phyloP scores from a whole-genome alignment of 2,329 filamentous ascomycete genomes.

The Graphiopsis chlorocephala region DNA sequence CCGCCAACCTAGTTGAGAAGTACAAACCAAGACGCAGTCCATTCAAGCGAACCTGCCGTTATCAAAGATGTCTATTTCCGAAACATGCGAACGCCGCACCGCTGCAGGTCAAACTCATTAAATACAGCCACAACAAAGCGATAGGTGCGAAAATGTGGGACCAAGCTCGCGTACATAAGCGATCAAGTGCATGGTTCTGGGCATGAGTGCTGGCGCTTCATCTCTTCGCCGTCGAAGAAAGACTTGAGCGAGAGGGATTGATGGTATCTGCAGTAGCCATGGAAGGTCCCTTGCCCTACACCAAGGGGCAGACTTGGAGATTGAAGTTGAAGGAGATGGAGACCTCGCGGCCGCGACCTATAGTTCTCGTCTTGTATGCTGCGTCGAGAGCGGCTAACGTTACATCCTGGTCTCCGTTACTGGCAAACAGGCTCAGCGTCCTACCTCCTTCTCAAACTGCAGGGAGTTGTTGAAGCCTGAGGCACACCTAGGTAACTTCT shows the following conservation, averaged over 20 bases:
- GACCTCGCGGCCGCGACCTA: background rate
- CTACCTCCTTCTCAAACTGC: too few species aligned
- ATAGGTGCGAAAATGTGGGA: background rate
- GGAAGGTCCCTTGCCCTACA: background rate
- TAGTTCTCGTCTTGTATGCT: background rate
- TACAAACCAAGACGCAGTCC: background rate
- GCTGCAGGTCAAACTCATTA: background rate
- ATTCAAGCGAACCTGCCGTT: background rate
- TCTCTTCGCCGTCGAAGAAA: background rate
- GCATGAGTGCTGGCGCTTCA: background rate
- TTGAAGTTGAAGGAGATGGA: background rate
- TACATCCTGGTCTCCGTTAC: background rate
- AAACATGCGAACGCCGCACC: background rate
- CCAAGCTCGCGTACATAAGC: background rate
- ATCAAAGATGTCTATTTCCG: background rate
- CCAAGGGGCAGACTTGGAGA: background rate
- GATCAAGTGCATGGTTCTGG: background rate
- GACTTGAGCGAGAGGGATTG: background rate
- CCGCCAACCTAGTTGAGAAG: background rate
- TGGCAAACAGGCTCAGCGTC: background rate
- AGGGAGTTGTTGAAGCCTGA: too few species aligned
- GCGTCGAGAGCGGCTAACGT: background rate
- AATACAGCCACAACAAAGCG: background rate
- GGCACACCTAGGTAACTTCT: too few species aligned
- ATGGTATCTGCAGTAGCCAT: background rate